phyloP scores from a whole-genome alignment of 1,284 basidiomycete genomes.

The Cryptococcus sp. region DNA sequence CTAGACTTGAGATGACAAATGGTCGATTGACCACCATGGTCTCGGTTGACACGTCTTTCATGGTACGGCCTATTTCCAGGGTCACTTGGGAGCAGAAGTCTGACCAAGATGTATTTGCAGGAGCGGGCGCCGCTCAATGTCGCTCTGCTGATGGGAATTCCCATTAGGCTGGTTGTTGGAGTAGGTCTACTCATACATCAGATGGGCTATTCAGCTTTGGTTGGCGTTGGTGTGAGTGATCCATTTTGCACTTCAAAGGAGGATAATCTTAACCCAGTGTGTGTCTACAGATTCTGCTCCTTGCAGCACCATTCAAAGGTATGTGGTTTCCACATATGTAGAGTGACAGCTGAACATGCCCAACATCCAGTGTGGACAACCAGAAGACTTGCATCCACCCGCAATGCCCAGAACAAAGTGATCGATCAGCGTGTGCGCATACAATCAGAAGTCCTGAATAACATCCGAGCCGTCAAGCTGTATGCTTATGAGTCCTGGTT shows the following conservation, averaged over 20 bases:
- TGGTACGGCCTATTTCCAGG: conserved; percentile 48
- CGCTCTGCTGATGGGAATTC: conserved; percentile 57
- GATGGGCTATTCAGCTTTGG: conserved; percentile 32
- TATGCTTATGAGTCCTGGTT: conserved; percentile 62
- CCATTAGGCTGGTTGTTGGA: conserved; percentile 61
- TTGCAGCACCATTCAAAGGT: conserved; percentile 11
- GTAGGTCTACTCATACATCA: conserved; percentile 66
- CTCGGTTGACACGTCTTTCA: conserved; percentile 61
- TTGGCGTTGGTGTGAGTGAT: conserved; percentile 24
- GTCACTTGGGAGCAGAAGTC: too few relatives aligned
- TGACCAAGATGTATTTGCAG: conserved; percentile 1
- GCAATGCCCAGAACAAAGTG: conserved; percentile 67
- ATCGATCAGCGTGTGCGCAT: conserved; percentile 63
- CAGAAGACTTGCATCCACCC: conserved; percentile 64
- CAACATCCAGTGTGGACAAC: conserved; percentile 57
- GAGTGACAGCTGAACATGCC: too few relatives aligned
- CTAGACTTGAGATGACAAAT: conserved; percentile 4
- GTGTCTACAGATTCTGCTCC: conserved; percentile 1
- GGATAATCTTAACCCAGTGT: neutral
- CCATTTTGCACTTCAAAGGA: neutral
- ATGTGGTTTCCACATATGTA: neutral
- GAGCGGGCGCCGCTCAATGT: conserved; percentile 8
- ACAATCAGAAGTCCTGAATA: conserved; percentile 41
- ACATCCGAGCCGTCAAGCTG: conserved; percentile 54
- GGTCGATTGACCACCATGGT: conserved; percentile 66